Evolutionary conservation across 176 grass and related monocot species (phyloP).

Genomic region (Triticum timopheevii): DNA sequence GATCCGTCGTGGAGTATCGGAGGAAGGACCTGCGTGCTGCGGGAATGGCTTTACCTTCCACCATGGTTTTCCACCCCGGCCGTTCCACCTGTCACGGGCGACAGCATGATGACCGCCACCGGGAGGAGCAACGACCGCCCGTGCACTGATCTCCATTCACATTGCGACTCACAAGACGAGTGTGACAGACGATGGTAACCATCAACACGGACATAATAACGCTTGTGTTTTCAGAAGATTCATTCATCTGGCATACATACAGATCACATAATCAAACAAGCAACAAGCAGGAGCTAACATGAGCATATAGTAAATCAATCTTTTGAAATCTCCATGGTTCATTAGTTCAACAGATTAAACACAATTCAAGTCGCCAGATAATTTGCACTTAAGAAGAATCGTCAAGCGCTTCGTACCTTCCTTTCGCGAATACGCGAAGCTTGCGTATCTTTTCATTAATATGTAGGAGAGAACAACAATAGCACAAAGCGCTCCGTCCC

Average conservation of each 20-base stretch:
- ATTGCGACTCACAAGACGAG: neutral
- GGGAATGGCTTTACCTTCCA: no score
- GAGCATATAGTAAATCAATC: neutral
- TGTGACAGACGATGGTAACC: neutral
- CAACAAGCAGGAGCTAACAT: neutral
- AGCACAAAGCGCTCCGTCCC: neutral
- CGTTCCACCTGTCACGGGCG: neutral
- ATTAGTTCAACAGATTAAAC: constrained; percentile 23
- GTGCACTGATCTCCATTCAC: neutral
- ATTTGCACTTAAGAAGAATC: neutral
- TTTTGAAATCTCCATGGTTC: neutral
- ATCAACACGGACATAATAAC: neutral
- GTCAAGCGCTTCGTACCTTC: neutral
- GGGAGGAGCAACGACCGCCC: constrained; percentile 7
- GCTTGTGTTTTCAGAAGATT: neutral
- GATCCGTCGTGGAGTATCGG: constrained; percentile 1
- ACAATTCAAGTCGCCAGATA: neutral
- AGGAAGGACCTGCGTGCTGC: neutral
- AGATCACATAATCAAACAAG: neutral
- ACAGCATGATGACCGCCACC: constrained; percentile 27
- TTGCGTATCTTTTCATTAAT: no score
- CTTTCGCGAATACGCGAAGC: no score
- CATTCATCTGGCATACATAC: neutral
- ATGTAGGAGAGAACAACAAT: no score
- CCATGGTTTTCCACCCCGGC: neutral